Evolutionary conservation across 225 moss, liverwort and hornwort genomes (phyloP).

Genomic region (Asterella californica): DNA sequence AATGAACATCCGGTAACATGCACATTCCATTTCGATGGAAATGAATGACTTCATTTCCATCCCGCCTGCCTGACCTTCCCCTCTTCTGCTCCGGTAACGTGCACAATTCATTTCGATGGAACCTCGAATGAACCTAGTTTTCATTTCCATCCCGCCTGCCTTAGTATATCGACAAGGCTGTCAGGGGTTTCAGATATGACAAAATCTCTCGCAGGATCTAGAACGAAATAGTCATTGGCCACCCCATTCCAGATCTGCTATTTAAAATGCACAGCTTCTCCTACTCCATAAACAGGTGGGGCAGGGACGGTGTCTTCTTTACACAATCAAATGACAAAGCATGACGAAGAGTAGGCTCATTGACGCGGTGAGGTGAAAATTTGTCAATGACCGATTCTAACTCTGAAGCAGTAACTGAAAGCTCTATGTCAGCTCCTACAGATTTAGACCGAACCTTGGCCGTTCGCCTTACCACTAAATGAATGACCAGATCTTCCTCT

Average conservation of each 20-base stretch:
- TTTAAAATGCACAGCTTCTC: constrained; percentile 11
- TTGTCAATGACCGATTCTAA: constrained; percentile 33
- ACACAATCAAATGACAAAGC: constrained; percentile 1
- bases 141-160: too few species aligned
- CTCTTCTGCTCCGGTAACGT: too few species aligned
- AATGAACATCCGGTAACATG: too few species aligned
- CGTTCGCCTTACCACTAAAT: constrained; percentile 60
- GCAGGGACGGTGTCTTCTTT: background rate
- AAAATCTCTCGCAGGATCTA: constrained; percentile 70
- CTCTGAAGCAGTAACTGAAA: constrained; percentile 66
- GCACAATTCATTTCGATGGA: too few species aligned
- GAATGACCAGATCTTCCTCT: constrained; percentile 63
- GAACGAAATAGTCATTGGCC: constrained; percentile 24
- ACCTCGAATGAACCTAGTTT: too few species aligned
- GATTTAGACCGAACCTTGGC: constrained; percentile 65
- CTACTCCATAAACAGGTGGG: constrained; percentile 7
- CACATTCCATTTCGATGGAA: too few species aligned
- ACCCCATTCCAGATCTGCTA: constrained; percentile 11
- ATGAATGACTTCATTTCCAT: too few species aligned
- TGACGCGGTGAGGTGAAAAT: constrained; percentile 18
- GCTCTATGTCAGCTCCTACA: constrained; percentile 65
- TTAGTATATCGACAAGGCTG: constrained; percentile 53
- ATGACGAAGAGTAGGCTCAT: constrained; percentile 15
- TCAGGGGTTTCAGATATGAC: constrained; percentile 61
- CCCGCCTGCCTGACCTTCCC: too few species aligned